A percentile compares a stretch with the other conserved stretches of the same genome.
Conservation (phyloP, 2,329 filamentous ascomycete genomes). For the Diaporthe citriasiana region DNA sequence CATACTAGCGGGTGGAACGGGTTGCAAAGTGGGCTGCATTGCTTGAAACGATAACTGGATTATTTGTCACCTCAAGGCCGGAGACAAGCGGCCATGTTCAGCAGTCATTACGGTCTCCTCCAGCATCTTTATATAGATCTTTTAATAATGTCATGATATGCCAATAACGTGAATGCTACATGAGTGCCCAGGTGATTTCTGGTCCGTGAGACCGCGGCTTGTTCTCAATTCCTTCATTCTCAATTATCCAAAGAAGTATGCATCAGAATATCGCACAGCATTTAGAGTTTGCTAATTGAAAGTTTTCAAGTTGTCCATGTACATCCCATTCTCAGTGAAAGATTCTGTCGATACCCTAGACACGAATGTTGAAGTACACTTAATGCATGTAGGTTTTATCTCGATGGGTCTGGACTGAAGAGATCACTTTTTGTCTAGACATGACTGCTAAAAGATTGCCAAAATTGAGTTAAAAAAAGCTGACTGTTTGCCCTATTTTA, state of each 20-base stretch:
- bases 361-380: no score
- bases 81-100: conserved; percentile 16
- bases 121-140: neutral
- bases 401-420: neutral
- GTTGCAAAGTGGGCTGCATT: conserved; percentile 2
- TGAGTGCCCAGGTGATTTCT: neutral
- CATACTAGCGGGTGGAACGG: conserved; percentile 20
- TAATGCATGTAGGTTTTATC: accelerated
- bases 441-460: neutral
- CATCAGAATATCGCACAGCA: accelerated
- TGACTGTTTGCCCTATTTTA: neutral
- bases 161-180: accelerated
- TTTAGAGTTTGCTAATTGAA: neutral
- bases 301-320: no score
- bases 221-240: accelerated
- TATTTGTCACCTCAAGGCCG: conserved; percentile 2
- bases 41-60: neutral
- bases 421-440: neutral
- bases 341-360: no score
- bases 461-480: neutral
- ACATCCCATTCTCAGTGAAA: no score
- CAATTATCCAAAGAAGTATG: neutral
- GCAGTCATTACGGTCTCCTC: neutral
- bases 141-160: conserved; percentile 11
- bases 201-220: neutral